phyloP scores from a whole-genome alignment of 2,329 filamentous ascomycete genomes.

The Ustulina deusta region DNA sequence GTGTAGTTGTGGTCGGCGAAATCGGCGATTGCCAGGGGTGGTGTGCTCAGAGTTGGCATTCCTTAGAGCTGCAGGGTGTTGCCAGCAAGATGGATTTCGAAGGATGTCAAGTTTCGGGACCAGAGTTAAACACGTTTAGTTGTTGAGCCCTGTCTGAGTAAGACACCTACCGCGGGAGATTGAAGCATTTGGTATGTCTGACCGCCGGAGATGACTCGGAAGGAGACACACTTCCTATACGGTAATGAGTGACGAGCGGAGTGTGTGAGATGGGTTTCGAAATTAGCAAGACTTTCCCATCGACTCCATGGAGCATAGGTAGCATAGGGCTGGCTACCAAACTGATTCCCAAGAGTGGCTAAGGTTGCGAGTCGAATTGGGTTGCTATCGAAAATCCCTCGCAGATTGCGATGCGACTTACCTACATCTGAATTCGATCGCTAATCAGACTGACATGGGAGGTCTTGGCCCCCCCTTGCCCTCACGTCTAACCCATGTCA shows the following conservation, averaged over 20 bases:
- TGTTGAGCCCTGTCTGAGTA: conserved; percentile 27
- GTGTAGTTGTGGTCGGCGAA: conserved; percentile 27
- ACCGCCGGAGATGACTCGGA: conserved; percentile 31
- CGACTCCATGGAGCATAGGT: conserved; percentile 13
- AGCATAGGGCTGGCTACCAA: conserved; percentile 21
- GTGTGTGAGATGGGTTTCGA: conserved; percentile 25
- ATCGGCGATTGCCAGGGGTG: conserved; percentile 18
- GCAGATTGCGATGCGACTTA: conserved; percentile 23
- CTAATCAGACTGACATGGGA: conserved; percentile 18
- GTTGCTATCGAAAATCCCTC: conserved; percentile 29
- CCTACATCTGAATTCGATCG: conserved; percentile 12
- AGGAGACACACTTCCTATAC: conserved; percentile 13
- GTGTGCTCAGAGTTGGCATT: not conserved
- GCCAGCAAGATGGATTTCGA: conserved; percentile 25
- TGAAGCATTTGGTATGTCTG: conserved; percentile 3
- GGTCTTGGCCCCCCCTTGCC: conserved; percentile 18
- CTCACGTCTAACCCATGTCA: conserved; percentile 2
- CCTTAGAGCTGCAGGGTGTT: conserved; percentile 24
- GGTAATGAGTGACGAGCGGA: conserved; percentile 1
- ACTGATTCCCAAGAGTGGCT: conserved; percentile 20
- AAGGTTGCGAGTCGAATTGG: conserved; percentile 16
- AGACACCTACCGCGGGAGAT: conserved; percentile 9
- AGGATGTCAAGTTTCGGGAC: conserved; percentile 26
- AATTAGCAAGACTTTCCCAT: conserved; percentile 36
- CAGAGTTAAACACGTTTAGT: conserved; percentile 1